Percentiles rank a stretch among this genome's conserved stretches.
Evolutionary conservation across 2,329 filamentous ascomycete genomes (phyloP).

Genomic region (Penicillium sp.): DNA sequence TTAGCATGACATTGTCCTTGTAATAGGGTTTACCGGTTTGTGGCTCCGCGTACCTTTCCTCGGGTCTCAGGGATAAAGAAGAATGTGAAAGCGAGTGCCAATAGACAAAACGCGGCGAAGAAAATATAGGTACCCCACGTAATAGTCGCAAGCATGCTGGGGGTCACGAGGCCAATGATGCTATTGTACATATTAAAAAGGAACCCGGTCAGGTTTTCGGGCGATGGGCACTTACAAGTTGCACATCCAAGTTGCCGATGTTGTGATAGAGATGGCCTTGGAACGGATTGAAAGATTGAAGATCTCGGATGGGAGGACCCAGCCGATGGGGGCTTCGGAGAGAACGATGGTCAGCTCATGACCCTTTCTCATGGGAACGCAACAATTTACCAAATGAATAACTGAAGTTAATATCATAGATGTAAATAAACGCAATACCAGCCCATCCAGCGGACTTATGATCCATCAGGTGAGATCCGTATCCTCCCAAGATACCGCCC

Average conservation of each 20-base stretch:
- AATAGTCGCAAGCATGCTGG: constrained; percentile 41
- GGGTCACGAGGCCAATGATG: constrained; percentile 41
- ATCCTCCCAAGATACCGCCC: constrained; percentile 36
- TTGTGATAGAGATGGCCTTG: constrained; percentile 42
- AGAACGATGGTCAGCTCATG: not conserved
- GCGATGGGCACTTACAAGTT: constrained; percentile 33
- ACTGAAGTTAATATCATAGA: constrained; percentile 42
- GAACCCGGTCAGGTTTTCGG: no score
- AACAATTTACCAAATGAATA: constrained; percentile 38
- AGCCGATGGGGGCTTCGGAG: constrained; percentile 37
- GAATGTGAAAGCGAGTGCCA: constrained; percentile 37
- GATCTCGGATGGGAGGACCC: constrained; percentile 44
- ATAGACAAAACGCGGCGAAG: constrained; percentile 40
- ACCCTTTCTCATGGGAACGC: not conserved
- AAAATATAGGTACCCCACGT: constrained; percentile 44
- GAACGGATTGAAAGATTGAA: constrained; percentile 42
- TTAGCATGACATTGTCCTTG: not conserved
- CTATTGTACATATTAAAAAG: constrained; percentile 13
- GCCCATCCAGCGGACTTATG: constrained; percentile 39
- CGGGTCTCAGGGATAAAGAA: constrained; percentile 40
- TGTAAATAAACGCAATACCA: constrained; percentile 42
- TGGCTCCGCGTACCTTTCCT: constrained; percentile 31
- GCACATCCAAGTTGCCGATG: constrained; percentile 43
- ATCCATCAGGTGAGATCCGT: constrained; percentile 29
- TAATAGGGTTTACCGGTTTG: not conserved